phyloP scores from a whole-genome alignment of 495 filamentous ascomycete genomes.

The Lepidopterella palustris region DNA sequence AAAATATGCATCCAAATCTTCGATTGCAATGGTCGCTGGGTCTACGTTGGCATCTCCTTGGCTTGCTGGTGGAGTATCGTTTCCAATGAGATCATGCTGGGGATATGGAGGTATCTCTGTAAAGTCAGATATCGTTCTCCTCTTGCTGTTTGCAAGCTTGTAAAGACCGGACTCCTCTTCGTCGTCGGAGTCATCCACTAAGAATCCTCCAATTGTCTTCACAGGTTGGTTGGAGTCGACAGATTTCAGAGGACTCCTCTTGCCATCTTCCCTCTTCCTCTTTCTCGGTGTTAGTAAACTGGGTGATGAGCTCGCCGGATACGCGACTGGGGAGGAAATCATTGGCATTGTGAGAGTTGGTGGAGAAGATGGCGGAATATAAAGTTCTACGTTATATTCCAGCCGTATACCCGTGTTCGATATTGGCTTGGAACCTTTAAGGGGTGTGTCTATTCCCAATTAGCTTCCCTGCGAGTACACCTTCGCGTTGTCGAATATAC shows the following conservation, averaged over 20 bases:
- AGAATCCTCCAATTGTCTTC: constrained; percentile 13
- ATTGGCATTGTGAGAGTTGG: constrained; percentile 51
- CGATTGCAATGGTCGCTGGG: constrained; percentile 3
- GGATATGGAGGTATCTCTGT: not conserved
- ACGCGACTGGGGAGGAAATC: constrained; percentile 56
- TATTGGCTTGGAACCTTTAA: constrained; percentile 1
- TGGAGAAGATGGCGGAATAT: constrained; percentile 30
- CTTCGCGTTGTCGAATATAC: constrained; percentile 17
- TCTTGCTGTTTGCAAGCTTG: constrained; percentile 17
- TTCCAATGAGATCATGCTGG: not conserved
- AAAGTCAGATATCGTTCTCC: constrained; percentile 14
- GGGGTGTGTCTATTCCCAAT: constrained; percentile 19
- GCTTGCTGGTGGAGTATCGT: constrained; percentile 19
- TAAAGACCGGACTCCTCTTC: constrained; percentile 24
- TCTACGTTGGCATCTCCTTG: constrained; percentile 13
- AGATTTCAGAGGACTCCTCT: constrained; percentile 27
- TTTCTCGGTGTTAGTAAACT: constrained; percentile 33
- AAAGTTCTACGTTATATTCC: constrained; percentile 7
- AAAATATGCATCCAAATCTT: constrained; percentile 8
- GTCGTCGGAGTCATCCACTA: constrained; percentile 32
- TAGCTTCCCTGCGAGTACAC: not conserved
- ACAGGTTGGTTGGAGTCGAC: constrained; percentile 15
- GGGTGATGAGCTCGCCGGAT: constrained; percentile 51
- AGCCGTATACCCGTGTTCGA: not conserved
- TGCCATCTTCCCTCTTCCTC: constrained; percentile 20